Base-by-base conservation (phyloP, 1,284 basidiomycete genomes). In the Malassezia psittaci region DNA sequence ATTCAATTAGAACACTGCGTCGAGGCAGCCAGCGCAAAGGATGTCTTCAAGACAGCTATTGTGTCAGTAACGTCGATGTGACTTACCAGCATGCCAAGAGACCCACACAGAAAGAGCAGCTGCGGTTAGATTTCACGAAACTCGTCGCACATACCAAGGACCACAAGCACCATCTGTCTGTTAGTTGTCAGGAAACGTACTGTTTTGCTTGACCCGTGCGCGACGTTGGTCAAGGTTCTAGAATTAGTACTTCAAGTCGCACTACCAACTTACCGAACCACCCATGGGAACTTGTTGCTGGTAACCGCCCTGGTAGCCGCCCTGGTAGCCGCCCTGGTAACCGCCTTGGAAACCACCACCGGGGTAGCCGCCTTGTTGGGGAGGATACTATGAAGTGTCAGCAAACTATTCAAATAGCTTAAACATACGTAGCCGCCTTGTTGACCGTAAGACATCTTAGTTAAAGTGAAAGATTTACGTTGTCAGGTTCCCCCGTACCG, bases 1-100 rank as follows among this genome's bases (percentile, higher is more conserved):
- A 41, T 7, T n/a, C 11, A 9, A 13, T 57, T 57, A 57, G 51
- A 57, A 57, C 29, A 57, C 33, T n/a, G 46, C 37, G 36, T 57
- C 55, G 19, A 57, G 51, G 46, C 55, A 57, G 46, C 55, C 55
- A n/a, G 51, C 55, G 38, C 55, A 57, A 21, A 57, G 24, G n/a
- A 57, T 57, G 51, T 57, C 55, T 21, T 57, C 55, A 32, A 57
- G 55, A 49, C 55, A 48, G 47, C 54, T 56, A 35, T 7, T 29
- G 29, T 18, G 48, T 55, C 29, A 51, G 48, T 46, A 19, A 48
- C 8, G 8, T 41, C 5, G 39, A 16, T 41, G 2, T 2, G 39
- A 57, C 54, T 34, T 48, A 57, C 54, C 55, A 57, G 45, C 55
- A 57, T 21, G 55, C 55, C 21, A 57, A 51, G 5, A 52, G 12